phyloP scores from a whole-genome alignment of 2,329 filamentous ascomycete genomes.

The Phaeosphaeriaceae sp. region DNA sequence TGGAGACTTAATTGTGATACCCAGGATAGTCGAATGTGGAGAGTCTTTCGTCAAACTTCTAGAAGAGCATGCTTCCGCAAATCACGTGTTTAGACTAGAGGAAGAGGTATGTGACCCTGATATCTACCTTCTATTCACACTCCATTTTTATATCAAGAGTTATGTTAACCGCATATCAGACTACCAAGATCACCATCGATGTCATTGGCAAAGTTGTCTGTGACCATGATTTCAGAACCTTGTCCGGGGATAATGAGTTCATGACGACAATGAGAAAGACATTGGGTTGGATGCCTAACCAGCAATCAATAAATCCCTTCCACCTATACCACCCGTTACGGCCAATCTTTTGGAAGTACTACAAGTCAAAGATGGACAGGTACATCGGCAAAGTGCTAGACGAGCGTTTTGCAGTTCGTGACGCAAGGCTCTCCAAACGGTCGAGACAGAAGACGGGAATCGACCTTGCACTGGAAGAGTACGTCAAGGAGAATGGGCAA shows the following conservation, averaged over 20 bases:
- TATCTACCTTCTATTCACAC: no score
- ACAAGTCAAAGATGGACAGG: slow-evolving; percentile 46
- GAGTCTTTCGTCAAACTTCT: slow-evolving; percentile 44
- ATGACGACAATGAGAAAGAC: slow-evolving; percentile 46
- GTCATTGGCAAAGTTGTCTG: slow-evolving; percentile 51
- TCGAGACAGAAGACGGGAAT: slow-evolving; percentile 44
- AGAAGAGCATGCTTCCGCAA: slow-evolving; percentile 39
- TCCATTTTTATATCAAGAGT: not conserved
- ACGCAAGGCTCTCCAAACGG: slow-evolving; percentile 26
- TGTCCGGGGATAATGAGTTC: slow-evolving; percentile 44
- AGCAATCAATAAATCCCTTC: slow-evolving; percentile 40
- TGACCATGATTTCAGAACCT: slow-evolving; percentile 48
- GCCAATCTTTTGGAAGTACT: slow-evolving; percentile 41
- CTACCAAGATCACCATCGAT: slow-evolving; percentile 51
- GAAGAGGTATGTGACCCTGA: slow-evolving; percentile 21
- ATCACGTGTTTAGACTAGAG: slow-evolving; percentile 50
- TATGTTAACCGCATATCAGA: slow-evolving; percentile 12
- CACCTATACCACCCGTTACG: slow-evolving; percentile 48
- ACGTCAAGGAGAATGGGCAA: slow-evolving; percentile 43
- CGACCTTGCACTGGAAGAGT: slow-evolving; percentile 49
- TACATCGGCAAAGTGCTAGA: slow-evolving; percentile 47
- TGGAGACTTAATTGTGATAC: not conserved
- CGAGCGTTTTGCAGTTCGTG: slow-evolving; percentile 44
- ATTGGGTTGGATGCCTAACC: slow-evolving; percentile 45
- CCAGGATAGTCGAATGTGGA: slow-evolving; percentile 44